Base-by-base conservation (phyloP, 352 stramenopile genomes). In the Saprolegnia diclina region DNA sequence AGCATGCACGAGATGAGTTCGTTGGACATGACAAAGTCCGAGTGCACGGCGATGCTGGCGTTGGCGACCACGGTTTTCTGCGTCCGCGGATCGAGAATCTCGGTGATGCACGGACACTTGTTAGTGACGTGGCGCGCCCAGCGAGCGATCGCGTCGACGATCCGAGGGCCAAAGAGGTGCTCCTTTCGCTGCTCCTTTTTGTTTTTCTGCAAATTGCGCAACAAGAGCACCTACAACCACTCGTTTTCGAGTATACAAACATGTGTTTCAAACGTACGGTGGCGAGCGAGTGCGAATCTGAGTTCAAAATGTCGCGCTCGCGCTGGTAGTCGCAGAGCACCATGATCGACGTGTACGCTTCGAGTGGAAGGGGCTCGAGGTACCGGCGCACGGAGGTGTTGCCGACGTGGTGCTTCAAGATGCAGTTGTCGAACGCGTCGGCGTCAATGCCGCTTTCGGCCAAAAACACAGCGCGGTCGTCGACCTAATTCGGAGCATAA, bases 1-100 rank as follows among this genome's bases (percentile, higher is more conserved):
- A 96, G 76, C 11, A 92, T 89, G n/a, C 83, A 88, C 24, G 77
- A 87, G 19, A 95, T 77, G 14, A 95, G 76, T 53, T 95, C 82
- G 57, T 95, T 96, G 18, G 87, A 95, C 74, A 94, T 87, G 50
- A 95, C 90, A 71, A 95, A 95, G 35, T 93, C 85, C 0, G 83
- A 92, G 3, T 90, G 76, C 38, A 77, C 76, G 16, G 89, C 71
- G 18, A 95, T 92, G 0, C 77, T 89, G 26, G 73, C 72, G 62
- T 82, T 91, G 3, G 77, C 85, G 1, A 81, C 85, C 32, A 95
- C 91, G 0, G 90, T 89, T 10, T 81, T 81, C 64, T 92, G 87
- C 29, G 87, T 96, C 5, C 87, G 74, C 16, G 85, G 86, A 52
- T 96, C 87, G 3, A 96, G 71, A 62, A 95, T 92, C 66, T 95